Percentiles rank a stretch among this genome's conserved stretches.
Evolutionary conservation across 306 rosid genomes (phyloP).

Genomic region (Neltuma alba): DNA sequence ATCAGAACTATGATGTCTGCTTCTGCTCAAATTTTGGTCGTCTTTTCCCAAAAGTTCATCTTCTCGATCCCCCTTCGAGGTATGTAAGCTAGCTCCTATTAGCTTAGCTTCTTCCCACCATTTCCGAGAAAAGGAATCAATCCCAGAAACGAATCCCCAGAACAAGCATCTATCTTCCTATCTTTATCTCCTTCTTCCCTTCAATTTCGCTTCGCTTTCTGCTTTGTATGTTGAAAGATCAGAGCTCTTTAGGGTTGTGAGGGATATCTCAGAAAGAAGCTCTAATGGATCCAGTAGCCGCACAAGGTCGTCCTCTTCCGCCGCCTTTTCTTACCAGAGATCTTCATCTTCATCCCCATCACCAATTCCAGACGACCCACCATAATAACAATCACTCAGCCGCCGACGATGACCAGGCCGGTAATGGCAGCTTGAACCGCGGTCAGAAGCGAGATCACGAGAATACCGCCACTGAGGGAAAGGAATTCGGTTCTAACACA

Average conservation of each 20-base stretch:
- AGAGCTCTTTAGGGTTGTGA: constrained; percentile 29
- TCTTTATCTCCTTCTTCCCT: not conserved
- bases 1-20: constrained; percentile 32
- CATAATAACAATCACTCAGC: constrained; percentile 54
- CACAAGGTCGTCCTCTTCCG: constrained; percentile 85
- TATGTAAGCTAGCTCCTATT: constrained; percentile 33
- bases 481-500: constrained; percentile 42
- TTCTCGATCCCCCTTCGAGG: constrained; percentile 20
- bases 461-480: constrained; percentile 28
- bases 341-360: constrained; percentile 77
- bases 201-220: constrained; percentile 7
- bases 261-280: not conserved
- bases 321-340: constrained; percentile 84
- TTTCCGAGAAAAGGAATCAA: constrained; percentile 22
- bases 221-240: constrained; percentile 1
- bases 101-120: constrained; percentile 19
- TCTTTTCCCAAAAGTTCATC: not conserved
- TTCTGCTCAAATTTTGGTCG: constrained; percentile 51
- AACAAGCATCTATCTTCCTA: not conserved
- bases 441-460: constrained; percentile 63
- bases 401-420: constrained; percentile 61
- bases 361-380: constrained; percentile 66
- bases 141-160: constrained; percentile 3
- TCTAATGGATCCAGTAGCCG: constrained; percentile 82
- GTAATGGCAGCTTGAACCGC: constrained; percentile 44